A percentile compares a stretch with the other conserved stretches of the same genome.
Evolutionary conservation across 2,329 filamentous ascomycete genomes (phyloP).

Genomic region (Monilinia fructicola): DNA sequence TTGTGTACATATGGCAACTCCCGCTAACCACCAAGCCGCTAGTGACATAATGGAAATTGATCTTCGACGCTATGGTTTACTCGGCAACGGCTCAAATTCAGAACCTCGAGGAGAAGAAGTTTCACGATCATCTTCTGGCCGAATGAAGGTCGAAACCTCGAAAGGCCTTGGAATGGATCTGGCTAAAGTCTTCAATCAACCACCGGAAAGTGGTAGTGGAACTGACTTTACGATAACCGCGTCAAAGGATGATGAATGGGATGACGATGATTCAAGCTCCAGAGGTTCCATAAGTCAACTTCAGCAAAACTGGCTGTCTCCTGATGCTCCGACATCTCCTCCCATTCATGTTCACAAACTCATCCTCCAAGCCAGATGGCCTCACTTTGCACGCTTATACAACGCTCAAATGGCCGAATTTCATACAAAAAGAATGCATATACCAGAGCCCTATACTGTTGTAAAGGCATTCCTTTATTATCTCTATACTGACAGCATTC

Average conservation of each 20-base stretch:
- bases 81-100: conserved; percentile 71
- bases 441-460: conserved; percentile 91
- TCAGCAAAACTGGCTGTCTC: conserved; percentile 54
- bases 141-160: conserved; percentile 53
- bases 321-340: conserved; percentile 66
- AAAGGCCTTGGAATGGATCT: conserved; percentile 80
- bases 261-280: conserved; percentile 58
- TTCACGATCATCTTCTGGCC: conserved; percentile 48
- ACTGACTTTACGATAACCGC: conserved; percentile 92
- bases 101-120: conserved; percentile 53
- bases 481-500: conserved; percentile 92
- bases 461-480: conserved; percentile 96
- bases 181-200: conserved; percentile 80
- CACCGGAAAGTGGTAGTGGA: conserved; percentile 80
- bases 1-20: not conserved
- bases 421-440: conserved; percentile 96
- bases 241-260: conserved; percentile 69
- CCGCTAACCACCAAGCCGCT: conserved; percentile 29
- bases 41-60: conserved; percentile 92
- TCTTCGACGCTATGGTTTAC: conserved; percentile 82
- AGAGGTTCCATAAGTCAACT: conserved; percentile 44
- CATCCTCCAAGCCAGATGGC: conserved; percentile 93
- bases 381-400: conserved; percentile 91
- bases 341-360: conserved; percentile 95
- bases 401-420: conserved; percentile 95